These are phyloP conservation scores for Malus sieversii DNA, from an alignment of 306 rosid genomes.

Conservation along the genomic window DNA sequence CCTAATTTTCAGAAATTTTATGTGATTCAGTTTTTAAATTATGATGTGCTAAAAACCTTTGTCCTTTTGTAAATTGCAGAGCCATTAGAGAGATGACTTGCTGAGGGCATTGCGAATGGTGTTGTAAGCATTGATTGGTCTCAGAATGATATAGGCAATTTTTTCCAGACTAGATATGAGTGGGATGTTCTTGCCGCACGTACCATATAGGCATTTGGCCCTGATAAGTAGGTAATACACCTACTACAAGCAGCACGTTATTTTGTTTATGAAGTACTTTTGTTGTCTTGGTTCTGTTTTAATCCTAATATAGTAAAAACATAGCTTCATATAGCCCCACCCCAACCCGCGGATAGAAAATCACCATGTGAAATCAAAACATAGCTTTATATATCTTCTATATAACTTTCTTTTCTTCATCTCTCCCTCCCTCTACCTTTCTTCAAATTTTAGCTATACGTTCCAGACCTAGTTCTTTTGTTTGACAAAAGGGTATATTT, in stretches of 20 bases:
- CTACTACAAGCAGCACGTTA: neutral
- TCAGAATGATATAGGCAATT: slow-evolving; percentile 78
- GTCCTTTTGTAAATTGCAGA: slow-evolving; percentile 63
- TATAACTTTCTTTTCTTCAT: neutral
- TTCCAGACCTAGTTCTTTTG: neutral
- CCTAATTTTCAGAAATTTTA: slow-evolving; percentile 7
- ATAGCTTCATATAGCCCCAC: neutral
- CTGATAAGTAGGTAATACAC: slow-evolving; percentile 78
- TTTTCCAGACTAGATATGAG: slow-evolving; percentile 85
- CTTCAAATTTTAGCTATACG: neutral
- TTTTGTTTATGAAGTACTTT: neutral
- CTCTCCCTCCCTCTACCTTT: neutral
- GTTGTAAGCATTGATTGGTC: slow-evolving; percentile 94
- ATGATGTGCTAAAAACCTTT: neutral
- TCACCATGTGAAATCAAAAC: neutral
- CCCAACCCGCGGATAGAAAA: neutral
- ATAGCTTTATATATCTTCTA: neutral
- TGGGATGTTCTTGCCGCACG: slow-evolving; percentile 98
- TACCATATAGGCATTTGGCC: slow-evolving; percentile 97
- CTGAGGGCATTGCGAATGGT: slow-evolving; percentile 91
- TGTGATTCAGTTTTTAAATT: neutral
- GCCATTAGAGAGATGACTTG: slow-evolving; percentile 92
- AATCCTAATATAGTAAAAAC: neutral
- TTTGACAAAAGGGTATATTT: slow-evolving; percentile 1
- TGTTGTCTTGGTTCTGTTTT: neutral